Conservation (phyloP, 441 rosid genomes). For the Adansonia grandidieri region DNA sequence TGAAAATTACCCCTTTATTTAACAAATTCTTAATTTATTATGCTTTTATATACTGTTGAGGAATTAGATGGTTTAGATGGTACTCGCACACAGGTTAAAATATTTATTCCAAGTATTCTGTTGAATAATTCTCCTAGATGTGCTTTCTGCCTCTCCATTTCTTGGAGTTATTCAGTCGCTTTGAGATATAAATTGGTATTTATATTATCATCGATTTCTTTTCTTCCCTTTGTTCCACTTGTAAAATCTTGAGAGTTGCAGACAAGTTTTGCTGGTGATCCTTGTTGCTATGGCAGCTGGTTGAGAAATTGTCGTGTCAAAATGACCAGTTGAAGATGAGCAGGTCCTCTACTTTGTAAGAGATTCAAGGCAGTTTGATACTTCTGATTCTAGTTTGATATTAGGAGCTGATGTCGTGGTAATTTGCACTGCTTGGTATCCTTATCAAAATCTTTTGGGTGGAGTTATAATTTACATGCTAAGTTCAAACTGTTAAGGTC, state of each 20-base stretch:
- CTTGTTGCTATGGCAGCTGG: slow-evolving; percentile 28
- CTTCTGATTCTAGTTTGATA: slow-evolving; percentile 29
- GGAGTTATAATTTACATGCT: background rate
- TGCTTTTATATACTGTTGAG: background rate
- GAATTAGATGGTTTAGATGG: background rate
- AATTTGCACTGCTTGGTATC: slow-evolving; percentile 25
- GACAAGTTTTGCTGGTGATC: slow-evolving; percentile 30
- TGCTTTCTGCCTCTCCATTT: slow-evolving; percentile 20
- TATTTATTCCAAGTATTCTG: background rate
- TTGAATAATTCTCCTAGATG: background rate
- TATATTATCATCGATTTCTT: slow-evolving; percentile 17
- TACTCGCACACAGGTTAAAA: background rate
- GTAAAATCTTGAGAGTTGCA: slow-evolving; percentile 36
- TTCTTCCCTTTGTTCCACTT: slow-evolving; percentile 27
- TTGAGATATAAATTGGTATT: slow-evolving; percentile 20
- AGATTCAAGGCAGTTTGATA: slow-evolving; percentile 15
- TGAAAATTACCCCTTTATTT: background rate
- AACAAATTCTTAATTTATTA: background rate
- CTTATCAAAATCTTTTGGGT: slow-evolving; percentile 24
- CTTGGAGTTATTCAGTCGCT: slow-evolving; percentile 13
- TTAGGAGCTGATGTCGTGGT: slow-evolving; percentile 30
- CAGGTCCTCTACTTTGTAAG: slow-evolving; percentile 25
- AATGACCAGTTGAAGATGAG: slow-evolving; percentile 30
- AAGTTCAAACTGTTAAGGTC: slow-evolving; percentile 3
- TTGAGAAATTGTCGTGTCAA: slow-evolving; percentile 29